Percentiles rank a stretch among this genome's conserved stretches.
phyloP scores from a whole-genome alignment of 768 basidiomycete species.

The Lactarius pseudohatsudake region DNA sequence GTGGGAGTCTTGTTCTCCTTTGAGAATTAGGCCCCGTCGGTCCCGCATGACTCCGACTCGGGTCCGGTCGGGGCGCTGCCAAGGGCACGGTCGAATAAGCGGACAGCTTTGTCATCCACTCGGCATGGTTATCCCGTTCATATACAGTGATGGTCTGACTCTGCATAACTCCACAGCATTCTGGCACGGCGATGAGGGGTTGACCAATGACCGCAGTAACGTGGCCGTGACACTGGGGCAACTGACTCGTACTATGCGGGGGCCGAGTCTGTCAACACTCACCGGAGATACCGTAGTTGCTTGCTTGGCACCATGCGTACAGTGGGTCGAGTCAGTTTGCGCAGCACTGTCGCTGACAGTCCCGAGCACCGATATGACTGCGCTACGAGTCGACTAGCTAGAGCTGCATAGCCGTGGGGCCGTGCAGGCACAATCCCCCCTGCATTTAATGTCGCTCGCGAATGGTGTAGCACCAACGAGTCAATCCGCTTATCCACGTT shows the following conservation, averaged over 20 bases:
- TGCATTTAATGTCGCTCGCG: conserved; percentile 1
- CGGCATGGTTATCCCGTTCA: not conserved
- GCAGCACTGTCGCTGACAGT: not conserved
- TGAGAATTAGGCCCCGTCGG: not conserved
- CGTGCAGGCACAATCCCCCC: not conserved
- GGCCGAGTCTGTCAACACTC: no score
- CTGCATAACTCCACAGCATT: not conserved
- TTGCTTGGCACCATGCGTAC: not conserved
- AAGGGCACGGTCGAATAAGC: not conserved
- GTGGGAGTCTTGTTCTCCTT: not conserved
- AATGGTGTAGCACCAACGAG: not conserved
- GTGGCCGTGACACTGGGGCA: not conserved
- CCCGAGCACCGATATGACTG: conserved; percentile 1
- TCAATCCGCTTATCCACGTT: conserved; percentile 4
- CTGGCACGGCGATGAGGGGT: not conserved
- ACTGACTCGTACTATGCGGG: not conserved
- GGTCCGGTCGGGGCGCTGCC: not conserved
- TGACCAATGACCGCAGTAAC: not conserved
- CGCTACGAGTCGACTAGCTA: not conserved
- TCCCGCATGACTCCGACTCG: not conserved
- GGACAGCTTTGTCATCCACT: not conserved
- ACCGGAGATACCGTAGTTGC: not conserved
- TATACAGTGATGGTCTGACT: not conserved
- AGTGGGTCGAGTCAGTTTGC: conserved; percentile 16
- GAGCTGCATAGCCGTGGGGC: not conserved